phyloP scores from a whole-genome alignment of 73 alveolate genomes.

The Tetrahymena malaccensis region DNA sequence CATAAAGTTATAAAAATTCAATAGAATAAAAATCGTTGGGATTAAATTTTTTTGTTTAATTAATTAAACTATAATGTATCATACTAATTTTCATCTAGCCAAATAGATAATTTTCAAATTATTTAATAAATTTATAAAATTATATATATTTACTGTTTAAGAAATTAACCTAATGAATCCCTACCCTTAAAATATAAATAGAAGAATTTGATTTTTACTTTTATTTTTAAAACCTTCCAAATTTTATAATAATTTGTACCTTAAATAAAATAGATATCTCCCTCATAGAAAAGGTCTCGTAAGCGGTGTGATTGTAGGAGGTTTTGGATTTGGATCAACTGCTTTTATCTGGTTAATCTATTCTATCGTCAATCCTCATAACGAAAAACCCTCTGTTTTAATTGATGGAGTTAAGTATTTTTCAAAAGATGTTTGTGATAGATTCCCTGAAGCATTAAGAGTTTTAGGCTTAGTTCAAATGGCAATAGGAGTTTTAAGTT shows the following conservation, averaged over 20 bases:
- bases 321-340: constrained; percentile 56
- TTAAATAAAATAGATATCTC: background rate
- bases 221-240: background rate
- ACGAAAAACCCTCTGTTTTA: background rate
- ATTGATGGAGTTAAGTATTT: background rate
- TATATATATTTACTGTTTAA: no score
- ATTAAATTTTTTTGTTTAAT: no score
- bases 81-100: no score
- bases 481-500: background rate
- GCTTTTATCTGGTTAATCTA: background rate
- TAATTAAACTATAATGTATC: no score
- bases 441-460: background rate
- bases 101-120: no score
- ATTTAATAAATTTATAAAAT: no score
- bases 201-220: background rate
- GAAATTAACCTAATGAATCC: no score
- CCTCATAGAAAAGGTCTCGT: constrained; percentile 45
- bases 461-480: background rate
- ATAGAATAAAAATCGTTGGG: no score
- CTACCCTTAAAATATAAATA: background rate
- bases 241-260: background rate
- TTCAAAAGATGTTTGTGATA: background rate
- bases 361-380: background rate
- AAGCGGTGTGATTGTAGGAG: constrained; percentile 43
- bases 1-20: no score